A percentile compares a stretch with the other conserved stretches of the same genome.
Evolutionary conservation across 495 filamentous ascomycete species (phyloP).

Genomic region (Penicillium egyptiacum): DNA sequence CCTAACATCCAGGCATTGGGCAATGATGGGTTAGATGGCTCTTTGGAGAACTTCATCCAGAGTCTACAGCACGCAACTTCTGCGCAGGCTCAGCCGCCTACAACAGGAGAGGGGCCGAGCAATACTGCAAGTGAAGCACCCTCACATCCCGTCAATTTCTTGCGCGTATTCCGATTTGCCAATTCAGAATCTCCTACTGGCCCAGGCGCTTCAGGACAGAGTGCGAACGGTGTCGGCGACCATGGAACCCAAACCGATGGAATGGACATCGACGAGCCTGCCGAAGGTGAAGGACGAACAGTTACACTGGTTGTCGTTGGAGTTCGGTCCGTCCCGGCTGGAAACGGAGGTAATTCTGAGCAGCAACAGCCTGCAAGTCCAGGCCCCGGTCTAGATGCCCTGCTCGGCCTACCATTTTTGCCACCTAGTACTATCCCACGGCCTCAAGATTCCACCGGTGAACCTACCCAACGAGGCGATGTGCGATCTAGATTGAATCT

Average conservation of each 20-base stretch:
- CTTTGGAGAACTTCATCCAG: constrained; percentile 56
- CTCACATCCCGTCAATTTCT: constrained; percentile 55
- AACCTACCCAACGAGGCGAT: constrained; percentile 38
- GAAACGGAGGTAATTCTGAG: constrained; percentile 44
- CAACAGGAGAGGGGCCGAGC: constrained; percentile 33
- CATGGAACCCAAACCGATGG: constrained; percentile 21
- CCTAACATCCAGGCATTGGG: constrained; percentile 60
- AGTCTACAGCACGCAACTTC: constrained; percentile 56
- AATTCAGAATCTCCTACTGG: constrained; percentile 42
- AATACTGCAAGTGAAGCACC: constrained; percentile 32
- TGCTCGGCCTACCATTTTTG: constrained; percentile 58
- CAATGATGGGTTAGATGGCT: constrained; percentile 56
- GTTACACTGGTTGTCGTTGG: constrained; percentile 72
- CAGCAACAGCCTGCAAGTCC: constrained; percentile 44
- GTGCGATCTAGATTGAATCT: constrained; percentile 50
- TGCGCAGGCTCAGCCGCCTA: constrained; percentile 40
- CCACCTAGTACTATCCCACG: constrained; percentile 54
- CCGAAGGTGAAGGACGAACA: constrained; percentile 58
- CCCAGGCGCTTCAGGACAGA: constrained; percentile 22
- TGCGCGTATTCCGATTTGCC: constrained; percentile 61
- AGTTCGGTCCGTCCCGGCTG: constrained; percentile 65
- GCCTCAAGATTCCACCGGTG: constrained; percentile 34
- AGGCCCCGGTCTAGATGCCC: constrained; percentile 44
- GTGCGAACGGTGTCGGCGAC: constrained; percentile 20
- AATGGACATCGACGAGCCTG: constrained; percentile 45